phyloP scores from a whole-genome alignment of 177 flowering plant genomes.

The Vitis hybrid region DNA sequence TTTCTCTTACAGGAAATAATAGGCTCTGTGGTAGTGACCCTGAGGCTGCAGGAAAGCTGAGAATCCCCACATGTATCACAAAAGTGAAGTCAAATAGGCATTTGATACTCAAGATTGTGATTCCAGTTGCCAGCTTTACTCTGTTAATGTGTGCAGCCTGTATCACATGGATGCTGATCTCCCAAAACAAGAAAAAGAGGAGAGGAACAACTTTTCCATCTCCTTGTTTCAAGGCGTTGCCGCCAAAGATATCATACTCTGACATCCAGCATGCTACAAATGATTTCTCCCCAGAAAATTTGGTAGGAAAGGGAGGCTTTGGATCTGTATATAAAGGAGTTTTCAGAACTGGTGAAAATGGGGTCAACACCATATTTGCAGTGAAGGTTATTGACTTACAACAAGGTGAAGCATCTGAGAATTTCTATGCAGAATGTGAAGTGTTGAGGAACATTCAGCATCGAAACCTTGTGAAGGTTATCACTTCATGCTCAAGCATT shows the following conservation, averaged over 20 bases:
- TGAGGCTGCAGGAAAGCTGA: conserved; percentile 1
- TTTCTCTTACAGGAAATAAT: conserved; percentile 8
- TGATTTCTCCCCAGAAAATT: conserved; percentile 3
- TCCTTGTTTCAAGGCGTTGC: background rate
- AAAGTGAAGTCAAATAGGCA: background rate
- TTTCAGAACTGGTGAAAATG: background rate
- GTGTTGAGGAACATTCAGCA: conserved; percentile 9
- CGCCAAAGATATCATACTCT: conserved; percentile 4
- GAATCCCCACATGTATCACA: background rate
- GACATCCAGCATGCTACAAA: conserved; percentile 1
- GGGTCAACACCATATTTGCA: background rate
- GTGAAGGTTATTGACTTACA: conserved; percentile 11
- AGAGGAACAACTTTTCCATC: background rate
- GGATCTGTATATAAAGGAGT: conserved; percentile 13
- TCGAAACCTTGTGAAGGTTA: conserved; percentile 18
- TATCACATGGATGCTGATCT: background rate
- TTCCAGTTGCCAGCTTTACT: background rate
- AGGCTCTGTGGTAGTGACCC: conserved; percentile 9
- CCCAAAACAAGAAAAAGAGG: background rate
- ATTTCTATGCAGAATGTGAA: conserved; percentile 12
- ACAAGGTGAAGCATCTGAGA: conserved; percentile 2
- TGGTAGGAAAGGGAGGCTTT: conserved; percentile 13
- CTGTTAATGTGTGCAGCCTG: background rate
- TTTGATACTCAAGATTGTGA: background rate
- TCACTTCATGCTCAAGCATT: conserved; percentile 21